Conservation (phyloP, 768 basidiomycete genomes). For the Fistulinella prunicolor region DNA sequence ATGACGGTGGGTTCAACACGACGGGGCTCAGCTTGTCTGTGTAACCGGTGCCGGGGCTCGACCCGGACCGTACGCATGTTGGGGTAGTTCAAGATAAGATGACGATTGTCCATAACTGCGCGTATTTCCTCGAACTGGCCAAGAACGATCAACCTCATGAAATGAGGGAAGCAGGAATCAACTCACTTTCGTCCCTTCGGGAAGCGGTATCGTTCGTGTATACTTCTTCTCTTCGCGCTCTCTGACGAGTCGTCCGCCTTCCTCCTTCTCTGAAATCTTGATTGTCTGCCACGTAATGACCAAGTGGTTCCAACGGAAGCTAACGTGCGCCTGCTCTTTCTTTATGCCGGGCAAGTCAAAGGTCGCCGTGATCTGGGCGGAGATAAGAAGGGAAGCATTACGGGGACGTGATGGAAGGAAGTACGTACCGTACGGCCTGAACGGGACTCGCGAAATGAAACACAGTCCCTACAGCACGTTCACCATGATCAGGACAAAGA, state of each 20-base stretch:
- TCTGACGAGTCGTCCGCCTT: slow-evolving; percentile 56
- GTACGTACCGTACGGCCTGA: slow-evolving; percentile 55
- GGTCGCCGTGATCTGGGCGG: slow-evolving; percentile 55
- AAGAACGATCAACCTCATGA: not conserved
- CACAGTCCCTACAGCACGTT: slow-evolving; percentile 39
- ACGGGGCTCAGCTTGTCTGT: slow-evolving; percentile 29
- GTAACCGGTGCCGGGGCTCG: slow-evolving; percentile 26
- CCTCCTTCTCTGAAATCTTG: slow-evolving; percentile 58
- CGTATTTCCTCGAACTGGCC: slow-evolving; percentile 70
- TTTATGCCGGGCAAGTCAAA: slow-evolving; percentile 68
- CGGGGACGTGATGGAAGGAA: slow-evolving; percentile 12
- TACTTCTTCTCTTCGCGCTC: slow-evolving; percentile 63
- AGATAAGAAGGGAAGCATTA: slow-evolving; percentile 18
- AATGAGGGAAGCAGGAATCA: not conserved
- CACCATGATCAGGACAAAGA: slow-evolving; percentile 13
- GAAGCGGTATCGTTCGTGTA: slow-evolving; percentile 66
- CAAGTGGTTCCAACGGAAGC: slow-evolving; percentile 59
- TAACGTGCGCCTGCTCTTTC: slow-evolving; percentile 75
- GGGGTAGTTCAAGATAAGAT: slow-evolving; percentile 65
- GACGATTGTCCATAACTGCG: slow-evolving; percentile 60
- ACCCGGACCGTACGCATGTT: slow-evolving; percentile 37
- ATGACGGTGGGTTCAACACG: slow-evolving; percentile 33
- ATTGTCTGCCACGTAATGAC: slow-evolving; percentile 65
- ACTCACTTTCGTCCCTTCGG: slow-evolving; percentile 69
- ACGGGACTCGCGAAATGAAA: slow-evolving; percentile 66